Evolutionary conservation across 352 stramenopile species (phyloP).

Genomic region (Thalassiosira livingstoniorum): DNA sequence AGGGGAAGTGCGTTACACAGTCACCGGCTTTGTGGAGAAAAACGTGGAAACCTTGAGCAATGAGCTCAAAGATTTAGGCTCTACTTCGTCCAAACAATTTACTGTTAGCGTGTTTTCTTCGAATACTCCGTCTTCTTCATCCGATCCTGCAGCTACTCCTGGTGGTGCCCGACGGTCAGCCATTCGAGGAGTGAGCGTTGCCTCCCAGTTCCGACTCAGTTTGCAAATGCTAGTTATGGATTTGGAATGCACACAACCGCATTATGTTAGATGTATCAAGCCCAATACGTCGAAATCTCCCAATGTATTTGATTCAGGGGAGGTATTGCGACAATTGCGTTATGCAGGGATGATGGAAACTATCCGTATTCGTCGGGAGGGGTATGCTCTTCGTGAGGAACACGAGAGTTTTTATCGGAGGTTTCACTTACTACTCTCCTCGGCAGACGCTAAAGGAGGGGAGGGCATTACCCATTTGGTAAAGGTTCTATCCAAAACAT

Average conservation of each 20-base stretch:
- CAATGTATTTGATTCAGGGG: constrained; percentile 88
- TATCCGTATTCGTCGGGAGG: constrained; percentile 90
- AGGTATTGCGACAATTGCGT: constrained; percentile 92
- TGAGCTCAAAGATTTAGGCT: constrained; percentile 89
- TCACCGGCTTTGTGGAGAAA: constrained; percentile 96
- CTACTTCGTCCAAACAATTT: constrained; percentile 66
- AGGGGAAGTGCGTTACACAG: constrained; percentile 95
- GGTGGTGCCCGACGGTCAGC: constrained; percentile 61
- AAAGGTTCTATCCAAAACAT: constrained; percentile 89
- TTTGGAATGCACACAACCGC: constrained; percentile 92
- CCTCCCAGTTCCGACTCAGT: constrained; percentile 81
- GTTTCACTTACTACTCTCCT: constrained; percentile 80
- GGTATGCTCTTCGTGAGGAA: constrained; percentile 83
- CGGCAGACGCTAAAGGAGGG: constrained; percentile 84
- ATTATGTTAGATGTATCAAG: constrained; percentile 99
- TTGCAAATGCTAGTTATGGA: constrained; percentile 91
- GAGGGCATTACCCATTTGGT: constrained; percentile 89
- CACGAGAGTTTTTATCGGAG: constrained; percentile 83
- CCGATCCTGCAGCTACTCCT: constrained; percentile 33
- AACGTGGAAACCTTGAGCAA: constrained; percentile 98
- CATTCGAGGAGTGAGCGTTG: constrained; percentile 83
- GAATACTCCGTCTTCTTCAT: constrained; percentile 30
- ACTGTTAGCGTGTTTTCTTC: constrained; percentile 68
- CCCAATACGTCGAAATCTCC: constrained; percentile 93
- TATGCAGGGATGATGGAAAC: constrained; percentile 97